Conservation (phyloP, 805 yeast genomes). For the Dipodascopsis uninucleata region DNA sequence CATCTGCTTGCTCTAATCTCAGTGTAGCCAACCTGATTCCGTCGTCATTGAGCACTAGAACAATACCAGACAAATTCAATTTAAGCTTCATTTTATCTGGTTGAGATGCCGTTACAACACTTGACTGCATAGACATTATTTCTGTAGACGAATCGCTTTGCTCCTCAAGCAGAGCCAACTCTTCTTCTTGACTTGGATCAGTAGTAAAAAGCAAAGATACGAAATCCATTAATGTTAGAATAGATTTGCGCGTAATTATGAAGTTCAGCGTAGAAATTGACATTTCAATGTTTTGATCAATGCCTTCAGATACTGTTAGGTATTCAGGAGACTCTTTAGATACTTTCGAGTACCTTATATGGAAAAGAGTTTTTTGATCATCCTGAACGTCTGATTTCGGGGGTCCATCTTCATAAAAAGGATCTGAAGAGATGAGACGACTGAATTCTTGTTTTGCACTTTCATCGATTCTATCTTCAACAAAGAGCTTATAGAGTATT, state of each 20-base stretch:
- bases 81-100: slow-evolving; percentile 53
- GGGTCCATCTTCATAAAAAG: slow-evolving; percentile 36
- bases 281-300: slow-evolving; percentile 71
- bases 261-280: slow-evolving; percentile 74
- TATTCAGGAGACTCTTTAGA: slow-evolving; percentile 30
- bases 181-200: slow-evolving; percentile 3
- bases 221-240: slow-evolving; percentile 75
- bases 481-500: slow-evolving; percentile 57
- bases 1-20: slow-evolving; percentile 66
- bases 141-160: slow-evolving; percentile 18
- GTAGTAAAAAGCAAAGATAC: slow-evolving; percentile 76
- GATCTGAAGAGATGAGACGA: slow-evolving; percentile 62
- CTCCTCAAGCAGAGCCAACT: slow-evolving; percentile 7
- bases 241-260: slow-evolving; percentile 70
- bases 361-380: slow-evolving; percentile 39
- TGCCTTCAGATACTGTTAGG: slow-evolving; percentile 34
- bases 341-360: slow-evolving; percentile 28
- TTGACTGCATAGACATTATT: slow-evolving; percentile 10
- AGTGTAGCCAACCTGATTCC: slow-evolving; percentile 77
- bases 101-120: slow-evolving; percentile 9
- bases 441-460: slow-evolving; percentile 61
- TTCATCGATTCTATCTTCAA: slow-evolving; percentile 71
- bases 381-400: slow-evolving; percentile 51
- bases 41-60: slow-evolving; percentile 75
- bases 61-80: slow-evolving; percentile 67